Evolutionary conservation across 2,329 filamentous ascomycete species (phyloP).

Genomic region (Hymenoscyphus scutula): DNA sequence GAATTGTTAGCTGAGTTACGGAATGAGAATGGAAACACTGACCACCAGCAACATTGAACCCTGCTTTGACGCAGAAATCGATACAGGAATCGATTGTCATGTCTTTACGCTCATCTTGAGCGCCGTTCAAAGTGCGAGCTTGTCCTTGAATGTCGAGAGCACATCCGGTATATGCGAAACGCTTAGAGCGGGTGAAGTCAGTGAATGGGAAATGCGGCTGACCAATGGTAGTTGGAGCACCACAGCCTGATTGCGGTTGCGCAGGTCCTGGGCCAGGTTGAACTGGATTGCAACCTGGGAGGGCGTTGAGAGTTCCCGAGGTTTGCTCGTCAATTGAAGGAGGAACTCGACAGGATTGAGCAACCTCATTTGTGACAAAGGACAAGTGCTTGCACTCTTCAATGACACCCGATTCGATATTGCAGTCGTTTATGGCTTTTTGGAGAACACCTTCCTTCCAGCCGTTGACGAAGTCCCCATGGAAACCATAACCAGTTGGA

Average conservation of each 20-base stretch:
- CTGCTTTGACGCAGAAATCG: constrained; percentile 12
- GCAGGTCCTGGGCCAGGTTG: constrained; percentile 28
- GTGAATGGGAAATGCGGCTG: constrained; percentile 44
- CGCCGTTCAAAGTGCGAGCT: constrained; percentile 45
- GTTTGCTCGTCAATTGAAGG: constrained; percentile 44
- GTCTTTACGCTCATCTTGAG: constrained; percentile 6
- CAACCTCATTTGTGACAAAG: constrained; percentile 53
- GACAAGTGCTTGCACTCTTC: constrained; percentile 43
- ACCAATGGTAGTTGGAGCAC: constrained; percentile 47
- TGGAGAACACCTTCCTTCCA: constrained; percentile 51
- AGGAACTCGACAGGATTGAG: constrained; percentile 51
- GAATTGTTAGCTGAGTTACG: constrained; percentile 5
- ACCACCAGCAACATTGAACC: constrained; percentile 16
- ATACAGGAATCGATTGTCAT: constrained; percentile 17
- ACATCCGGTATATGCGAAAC: constrained; percentile 62
- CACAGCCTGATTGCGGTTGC: constrained; percentile 44
- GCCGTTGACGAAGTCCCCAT: constrained; percentile 58
- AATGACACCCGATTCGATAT: constrained; percentile 42
- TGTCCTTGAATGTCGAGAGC: constrained; percentile 47
- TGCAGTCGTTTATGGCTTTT: constrained; percentile 49
- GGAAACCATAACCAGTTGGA: constrained; percentile 52
- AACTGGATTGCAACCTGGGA: constrained; percentile 54
- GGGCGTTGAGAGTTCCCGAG: constrained; percentile 44
- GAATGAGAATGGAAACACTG: not conserved
- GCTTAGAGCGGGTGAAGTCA: constrained; percentile 44